Conservation (phyloP, 441 rosid genomes). For the Metrosideros polymorpha region DNA sequence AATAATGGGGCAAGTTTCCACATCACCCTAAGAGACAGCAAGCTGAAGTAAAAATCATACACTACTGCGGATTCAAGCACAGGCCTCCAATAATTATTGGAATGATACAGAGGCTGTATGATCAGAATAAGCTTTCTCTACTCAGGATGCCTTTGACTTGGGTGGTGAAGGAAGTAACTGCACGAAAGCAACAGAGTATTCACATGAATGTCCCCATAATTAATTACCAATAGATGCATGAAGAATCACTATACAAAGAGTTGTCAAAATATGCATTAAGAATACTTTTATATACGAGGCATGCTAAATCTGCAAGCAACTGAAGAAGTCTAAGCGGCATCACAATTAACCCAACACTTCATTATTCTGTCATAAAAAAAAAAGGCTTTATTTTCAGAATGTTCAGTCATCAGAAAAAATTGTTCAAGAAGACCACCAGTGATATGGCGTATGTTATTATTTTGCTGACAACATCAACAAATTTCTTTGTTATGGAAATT, state of each 20-base stretch:
- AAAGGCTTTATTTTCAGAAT: background rate
- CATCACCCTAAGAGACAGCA: background rate
- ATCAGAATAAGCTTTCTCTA: conserved; percentile 1
- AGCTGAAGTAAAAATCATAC: background rate
- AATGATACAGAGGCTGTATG: background rate
- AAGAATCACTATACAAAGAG: background rate
- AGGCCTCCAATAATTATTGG: background rate
- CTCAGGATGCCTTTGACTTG: conserved; percentile 62
- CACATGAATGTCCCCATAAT: background rate
- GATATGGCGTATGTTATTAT: background rate
- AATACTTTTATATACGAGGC: background rate
- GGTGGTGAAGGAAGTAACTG: conserved; percentile 82
- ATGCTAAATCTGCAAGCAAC: background rate
- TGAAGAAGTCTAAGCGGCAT: background rate
- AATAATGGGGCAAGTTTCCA: background rate
- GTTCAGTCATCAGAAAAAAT: background rate
- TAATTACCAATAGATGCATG: background rate
- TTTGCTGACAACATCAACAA: background rate
- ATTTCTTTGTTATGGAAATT: background rate
- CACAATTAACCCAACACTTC: background rate
- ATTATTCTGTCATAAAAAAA: background rate
- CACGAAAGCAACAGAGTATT: background rate
- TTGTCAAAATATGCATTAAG: background rate
- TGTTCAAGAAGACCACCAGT: background rate
- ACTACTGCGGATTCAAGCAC: background rate